Percentiles rank a stretch among this genome's conserved stretches.
phyloP scores from a whole-genome alignment of 495 filamentous ascomycete genomes.

The Podospora australis region DNA sequence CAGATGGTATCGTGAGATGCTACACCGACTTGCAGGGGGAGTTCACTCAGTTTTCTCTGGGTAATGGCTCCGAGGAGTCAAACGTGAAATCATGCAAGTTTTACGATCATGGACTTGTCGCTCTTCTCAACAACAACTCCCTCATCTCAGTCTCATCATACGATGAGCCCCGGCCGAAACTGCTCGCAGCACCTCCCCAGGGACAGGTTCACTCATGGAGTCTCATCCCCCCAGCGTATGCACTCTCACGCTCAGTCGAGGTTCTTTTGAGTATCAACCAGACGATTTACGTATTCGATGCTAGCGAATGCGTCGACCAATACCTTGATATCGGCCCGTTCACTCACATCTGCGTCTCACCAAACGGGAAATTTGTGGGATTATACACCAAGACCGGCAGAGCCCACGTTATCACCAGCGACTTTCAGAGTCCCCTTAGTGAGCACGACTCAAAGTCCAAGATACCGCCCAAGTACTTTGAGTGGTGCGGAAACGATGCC shows the following conservation, averaged over 20 bases:
- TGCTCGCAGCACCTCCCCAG: constrained; percentile 70
- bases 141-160: constrained; percentile 83
- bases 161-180: constrained; percentile 80
- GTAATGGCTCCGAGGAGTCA: constrained; percentile 80
- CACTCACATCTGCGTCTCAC: constrained; percentile 79
- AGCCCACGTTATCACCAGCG: constrained; percentile 87
- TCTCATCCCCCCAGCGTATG: constrained; percentile 80
- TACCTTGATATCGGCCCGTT: constrained; percentile 88
- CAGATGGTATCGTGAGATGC: constrained; percentile 84
- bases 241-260: constrained; percentile 91
- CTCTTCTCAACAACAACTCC: constrained; percentile 82
- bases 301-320: constrained; percentile 83
- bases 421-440: constrained; percentile 85
- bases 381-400: constrained; percentile 82
- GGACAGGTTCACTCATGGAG: constrained; percentile 83
- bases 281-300: constrained; percentile 81
- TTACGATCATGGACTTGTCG: constrained; percentile 86
- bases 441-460: constrained; percentile 85
- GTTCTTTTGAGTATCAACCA: constrained; percentile 79
- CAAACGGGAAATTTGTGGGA: constrained; percentile 80
- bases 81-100: constrained; percentile 80
- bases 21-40: constrained; percentile 90
- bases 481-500: constrained; percentile 95
- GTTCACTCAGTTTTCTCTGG: constrained; percentile 92
- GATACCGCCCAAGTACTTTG: constrained; percentile 78